Evolutionary conservation across 345 rosid genomes (phyloP).

Genomic region (Salix caprea): DNA sequence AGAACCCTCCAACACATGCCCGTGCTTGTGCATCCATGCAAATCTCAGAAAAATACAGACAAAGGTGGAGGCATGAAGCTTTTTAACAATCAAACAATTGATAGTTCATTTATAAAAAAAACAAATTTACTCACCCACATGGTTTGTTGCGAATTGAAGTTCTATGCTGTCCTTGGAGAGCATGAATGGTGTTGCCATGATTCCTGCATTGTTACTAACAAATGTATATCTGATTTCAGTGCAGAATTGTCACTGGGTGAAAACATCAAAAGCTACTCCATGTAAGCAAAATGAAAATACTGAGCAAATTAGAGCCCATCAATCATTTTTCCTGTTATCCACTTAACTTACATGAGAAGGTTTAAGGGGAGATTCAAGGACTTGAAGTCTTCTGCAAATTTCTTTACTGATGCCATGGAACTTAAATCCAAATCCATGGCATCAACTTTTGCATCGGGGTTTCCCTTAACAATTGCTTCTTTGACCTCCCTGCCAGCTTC

Average conservation of each 20-base stretch:
- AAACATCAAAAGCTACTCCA: neutral
- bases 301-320: neutral
- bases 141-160: constrained; percentile 54
- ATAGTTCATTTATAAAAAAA: too few relatives aligned
- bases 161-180: constrained; percentile 54
- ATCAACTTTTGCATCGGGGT: constrained; percentile 18
- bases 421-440: constrained; percentile 23
- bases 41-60: too few relatives aligned
- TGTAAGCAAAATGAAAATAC: neutral
- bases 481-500: constrained; percentile 10
- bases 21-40: too few relatives aligned
- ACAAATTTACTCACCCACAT: constrained; percentile 33
- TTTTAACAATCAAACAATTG: too few relatives aligned
- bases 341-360: constrained; percentile 19
- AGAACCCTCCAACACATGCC: too few relatives aligned
- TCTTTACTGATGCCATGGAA: constrained; percentile 12
- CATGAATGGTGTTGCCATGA: constrained; percentile 39
- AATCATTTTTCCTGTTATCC: neutral
- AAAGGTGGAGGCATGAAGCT: too few relatives aligned
- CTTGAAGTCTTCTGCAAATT: constrained; percentile 15
- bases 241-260: neutral
- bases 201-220: constrained; percentile 65
- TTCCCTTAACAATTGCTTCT: constrained; percentile 17
- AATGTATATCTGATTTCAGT: neutral
- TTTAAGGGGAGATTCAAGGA: constrained; percentile 17